These are phyloP conservation scores for Trypanosoma mega DNA, from an alignment of 208 protist species.

Conservation along the genomic window DNA sequence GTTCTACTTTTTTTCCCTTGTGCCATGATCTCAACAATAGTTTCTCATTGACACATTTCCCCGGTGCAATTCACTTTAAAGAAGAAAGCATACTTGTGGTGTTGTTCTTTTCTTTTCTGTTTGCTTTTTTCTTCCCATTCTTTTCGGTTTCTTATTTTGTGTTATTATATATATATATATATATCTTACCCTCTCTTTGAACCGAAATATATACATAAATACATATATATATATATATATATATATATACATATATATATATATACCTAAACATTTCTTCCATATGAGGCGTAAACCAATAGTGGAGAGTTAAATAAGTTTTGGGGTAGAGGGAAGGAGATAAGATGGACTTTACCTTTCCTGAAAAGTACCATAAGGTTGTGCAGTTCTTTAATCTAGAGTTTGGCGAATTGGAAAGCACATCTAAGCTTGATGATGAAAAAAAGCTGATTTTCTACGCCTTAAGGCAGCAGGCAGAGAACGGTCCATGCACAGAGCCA, in stretches of 20 bases:
- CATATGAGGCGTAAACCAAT: not conserved
- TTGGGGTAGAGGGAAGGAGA: too few species aligned
- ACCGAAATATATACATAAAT: too few species aligned
- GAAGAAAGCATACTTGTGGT: not conserved
- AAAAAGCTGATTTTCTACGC: slow-evolving; percentile 79
- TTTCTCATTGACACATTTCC: too few species aligned
- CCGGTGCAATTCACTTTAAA: not conserved
- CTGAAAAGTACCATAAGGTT: slow-evolving; percentile 66
- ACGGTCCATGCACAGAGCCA: slow-evolving; percentile 57
- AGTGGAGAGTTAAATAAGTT: too few species aligned
- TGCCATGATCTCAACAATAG: too few species aligned
- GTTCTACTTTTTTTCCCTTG: not conserved
- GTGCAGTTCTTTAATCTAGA: slow-evolving; percentile 51
- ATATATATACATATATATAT: slow-evolving; percentile 11
- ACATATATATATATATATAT: not conserved
- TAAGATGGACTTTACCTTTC: slow-evolving; percentile 74
- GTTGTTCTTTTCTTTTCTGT: slow-evolving; percentile 11
- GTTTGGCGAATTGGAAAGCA: slow-evolving; percentile 56
- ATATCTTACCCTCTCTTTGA: not conserved
- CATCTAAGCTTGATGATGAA: slow-evolving; percentile 41
- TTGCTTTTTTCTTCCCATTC: slow-evolving; percentile 2
- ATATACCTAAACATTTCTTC: not conserved
- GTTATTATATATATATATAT: not conserved
- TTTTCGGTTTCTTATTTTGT: not conserved
- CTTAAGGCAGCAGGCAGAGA: slow-evolving; percentile 61